A percentile compares a stretch with the other conserved stretches of the same genome.
Evolutionary conservation across 2,329 filamentous ascomycete genomes (phyloP).

Genomic region (Beauveria australis): DNA sequence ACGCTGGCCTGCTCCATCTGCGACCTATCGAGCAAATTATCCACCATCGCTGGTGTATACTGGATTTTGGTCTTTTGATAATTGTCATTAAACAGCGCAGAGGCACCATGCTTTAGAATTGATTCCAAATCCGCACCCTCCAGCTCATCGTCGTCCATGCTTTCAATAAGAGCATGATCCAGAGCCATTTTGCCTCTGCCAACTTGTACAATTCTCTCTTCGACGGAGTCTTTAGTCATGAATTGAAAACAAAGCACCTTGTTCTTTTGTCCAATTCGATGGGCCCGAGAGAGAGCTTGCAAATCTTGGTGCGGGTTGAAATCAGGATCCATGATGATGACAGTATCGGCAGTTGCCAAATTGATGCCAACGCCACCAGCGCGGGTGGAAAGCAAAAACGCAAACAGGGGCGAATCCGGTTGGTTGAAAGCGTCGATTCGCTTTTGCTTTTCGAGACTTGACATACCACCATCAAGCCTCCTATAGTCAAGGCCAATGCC

Average conservation of each 20-base stretch:
- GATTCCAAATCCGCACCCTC: constrained; percentile 74
- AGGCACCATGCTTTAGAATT: constrained; percentile 79
- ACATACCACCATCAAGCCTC: constrained; percentile 78
- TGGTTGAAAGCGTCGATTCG: constrained; percentile 92
- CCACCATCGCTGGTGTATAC: constrained; percentile 77
- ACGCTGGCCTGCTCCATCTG: constrained; percentile 64
- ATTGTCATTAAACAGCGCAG: constrained; percentile 74
- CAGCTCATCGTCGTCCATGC: constrained; percentile 77
- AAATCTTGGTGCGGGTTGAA: constrained; percentile 98
- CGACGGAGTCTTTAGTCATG: constrained; percentile 79
- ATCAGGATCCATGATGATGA: constrained; percentile 94
- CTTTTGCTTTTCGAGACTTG: constrained; percentile 81
- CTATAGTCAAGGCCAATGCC: constrained; percentile 65
- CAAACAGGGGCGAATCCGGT: constrained; percentile 73
- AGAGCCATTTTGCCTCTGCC: constrained; percentile 93
- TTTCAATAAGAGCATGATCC: constrained; percentile 89
- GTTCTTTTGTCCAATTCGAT: constrained; percentile 92
- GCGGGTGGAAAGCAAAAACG: constrained; percentile 85
- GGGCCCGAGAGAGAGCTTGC: constrained; percentile 86
- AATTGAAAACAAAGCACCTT: constrained; percentile 94
- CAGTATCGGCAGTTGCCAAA: constrained; percentile 90
- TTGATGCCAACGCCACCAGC: constrained; percentile 97
- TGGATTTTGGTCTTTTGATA: constrained; percentile 62
- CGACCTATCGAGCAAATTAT: constrained; percentile 81
- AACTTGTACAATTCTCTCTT: constrained; percentile 95